Percentiles rank a stretch among this genome's conserved stretches.
Evolutionary conservation across 805 yeast genomes (phyloP).

Genomic region (Yamadazyma philogaea): DNA sequence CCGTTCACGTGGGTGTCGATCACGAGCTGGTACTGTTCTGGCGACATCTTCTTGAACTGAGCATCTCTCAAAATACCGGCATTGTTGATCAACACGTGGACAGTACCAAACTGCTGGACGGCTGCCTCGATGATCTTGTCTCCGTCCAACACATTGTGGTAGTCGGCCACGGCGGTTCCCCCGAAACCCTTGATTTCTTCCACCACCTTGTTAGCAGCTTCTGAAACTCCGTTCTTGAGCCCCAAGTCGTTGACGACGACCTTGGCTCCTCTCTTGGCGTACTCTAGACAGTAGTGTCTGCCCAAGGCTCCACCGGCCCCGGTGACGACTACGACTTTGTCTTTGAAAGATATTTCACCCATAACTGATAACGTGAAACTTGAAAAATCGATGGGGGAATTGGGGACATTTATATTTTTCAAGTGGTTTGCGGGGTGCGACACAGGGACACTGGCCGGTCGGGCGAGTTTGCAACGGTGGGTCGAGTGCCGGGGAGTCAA

Average conservation of each 20-base stretch:
- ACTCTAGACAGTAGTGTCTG: constrained; percentile 79
- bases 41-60: constrained; percentile 81
- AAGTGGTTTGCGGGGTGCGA: constrained; percentile 11
- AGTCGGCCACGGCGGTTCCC: constrained; percentile 90
- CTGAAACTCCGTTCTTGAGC: constrained; percentile 65
- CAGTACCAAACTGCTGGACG: constrained; percentile 78
- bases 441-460: neutral
- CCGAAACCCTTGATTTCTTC: constrained; percentile 73
- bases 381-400: constrained; percentile 1
- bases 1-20: constrained; percentile 88
- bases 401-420: constrained; percentile 4
- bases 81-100: constrained; percentile 85
- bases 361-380: constrained; percentile 12
- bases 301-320: constrained; percentile 99
- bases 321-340: constrained; percentile 86
- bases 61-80: constrained; percentile 94
- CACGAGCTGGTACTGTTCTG: constrained; percentile 73
- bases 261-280: constrained; percentile 87
- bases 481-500: neutral
- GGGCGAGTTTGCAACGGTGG: neutral
- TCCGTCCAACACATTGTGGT: constrained; percentile 85
- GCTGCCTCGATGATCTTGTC: constrained; percentile 84
- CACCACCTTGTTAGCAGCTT: constrained; percentile 88
- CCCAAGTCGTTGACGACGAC: constrained; percentile 96
- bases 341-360: constrained; percentile 54